These are phyloP conservation scores for Yamadazyma diospyri DNA, from an alignment of 1,139 yeast genomes.

Conservation along the genomic window DNA sequence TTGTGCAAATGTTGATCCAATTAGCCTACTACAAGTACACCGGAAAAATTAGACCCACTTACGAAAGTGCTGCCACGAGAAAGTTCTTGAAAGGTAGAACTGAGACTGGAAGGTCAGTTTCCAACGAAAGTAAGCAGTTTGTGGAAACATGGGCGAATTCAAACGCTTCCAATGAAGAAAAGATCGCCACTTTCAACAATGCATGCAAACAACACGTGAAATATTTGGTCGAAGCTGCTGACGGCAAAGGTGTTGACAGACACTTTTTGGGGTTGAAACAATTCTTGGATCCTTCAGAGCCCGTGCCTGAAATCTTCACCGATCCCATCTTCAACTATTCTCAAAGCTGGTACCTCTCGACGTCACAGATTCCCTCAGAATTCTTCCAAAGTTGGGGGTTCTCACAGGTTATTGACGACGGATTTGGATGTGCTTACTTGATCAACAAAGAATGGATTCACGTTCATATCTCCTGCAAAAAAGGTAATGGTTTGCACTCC, in stretches of 20 bases:
- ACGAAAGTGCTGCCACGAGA: constrained; percentile 95
- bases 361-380: constrained; percentile 89
- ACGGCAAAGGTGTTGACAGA: constrained; percentile 90
- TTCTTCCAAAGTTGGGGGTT: constrained; percentile 92
- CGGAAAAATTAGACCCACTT: constrained; percentile 84
- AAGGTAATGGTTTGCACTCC: constrained; percentile 62
- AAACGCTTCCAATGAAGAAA: constrained; percentile 51
- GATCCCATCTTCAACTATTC: constrained; percentile 80
- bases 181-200: constrained; percentile 63
- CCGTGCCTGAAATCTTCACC: constrained; percentile 64
- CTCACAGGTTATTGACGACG: constrained; percentile 93
- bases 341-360: constrained; percentile 79
- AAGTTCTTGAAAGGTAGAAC: constrained; percentile 88
- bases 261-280: constrained; percentile 88
- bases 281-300: constrained; percentile 58
- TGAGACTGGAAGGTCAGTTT: constrained; percentile 90
- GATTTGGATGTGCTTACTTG: constrained; percentile 93
- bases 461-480: constrained; percentile 80
- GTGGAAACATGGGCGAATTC: constrained; percentile 74
- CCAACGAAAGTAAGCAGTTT: constrained; percentile 69
- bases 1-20: constrained; percentile 72
- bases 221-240: constrained; percentile 75
- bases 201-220: constrained; percentile 76
- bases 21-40: constrained; percentile 76
- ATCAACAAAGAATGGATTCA: constrained; percentile 82